These are phyloP conservation scores for Ensete glaucum DNA, from an alignment of 176 grass and related monocot genomes.

Conservation along the genomic window DNA sequence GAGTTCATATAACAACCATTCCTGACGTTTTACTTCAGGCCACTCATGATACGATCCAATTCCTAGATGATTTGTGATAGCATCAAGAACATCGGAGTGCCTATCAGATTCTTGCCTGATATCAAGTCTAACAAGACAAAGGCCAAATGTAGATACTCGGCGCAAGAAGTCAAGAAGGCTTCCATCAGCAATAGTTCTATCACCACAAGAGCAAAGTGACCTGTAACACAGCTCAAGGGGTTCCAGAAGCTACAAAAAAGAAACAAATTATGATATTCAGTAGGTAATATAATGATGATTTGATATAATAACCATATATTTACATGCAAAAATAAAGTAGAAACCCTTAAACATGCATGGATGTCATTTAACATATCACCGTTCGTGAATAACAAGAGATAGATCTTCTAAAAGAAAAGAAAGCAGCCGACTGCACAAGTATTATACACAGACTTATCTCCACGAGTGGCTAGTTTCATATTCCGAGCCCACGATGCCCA, in stretches of 20 bases:
- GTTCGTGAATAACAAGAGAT: too few species aligned
- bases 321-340: not conserved
- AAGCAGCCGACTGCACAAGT: too few species aligned
- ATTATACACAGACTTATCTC: not conserved
- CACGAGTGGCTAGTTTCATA: not conserved
- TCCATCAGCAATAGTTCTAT: constrained; percentile 89
- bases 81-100: constrained; percentile 84
- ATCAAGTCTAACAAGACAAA: constrained; percentile 91
- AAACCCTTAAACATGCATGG: not conserved
- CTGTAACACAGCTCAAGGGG: constrained; percentile 93
- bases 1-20: constrained; percentile 80
- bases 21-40: constrained; percentile 90
- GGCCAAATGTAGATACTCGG: constrained; percentile 93
- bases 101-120: constrained; percentile 98
- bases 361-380: not conserved
- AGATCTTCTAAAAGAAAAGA: too few species aligned
- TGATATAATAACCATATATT: not conserved
- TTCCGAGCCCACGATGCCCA: not conserved
- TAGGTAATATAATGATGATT: not conserved
- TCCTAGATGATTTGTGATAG: constrained; percentile 74
- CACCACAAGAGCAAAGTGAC: constrained; percentile 85
- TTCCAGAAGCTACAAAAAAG: constrained; percentile 63
- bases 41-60: constrained; percentile 88
- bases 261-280: not conserved
- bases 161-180: constrained; percentile 97